Conservation (phyloP, 2,329 filamentous ascomycete species). For the Zasmidium angulare region DNA sequence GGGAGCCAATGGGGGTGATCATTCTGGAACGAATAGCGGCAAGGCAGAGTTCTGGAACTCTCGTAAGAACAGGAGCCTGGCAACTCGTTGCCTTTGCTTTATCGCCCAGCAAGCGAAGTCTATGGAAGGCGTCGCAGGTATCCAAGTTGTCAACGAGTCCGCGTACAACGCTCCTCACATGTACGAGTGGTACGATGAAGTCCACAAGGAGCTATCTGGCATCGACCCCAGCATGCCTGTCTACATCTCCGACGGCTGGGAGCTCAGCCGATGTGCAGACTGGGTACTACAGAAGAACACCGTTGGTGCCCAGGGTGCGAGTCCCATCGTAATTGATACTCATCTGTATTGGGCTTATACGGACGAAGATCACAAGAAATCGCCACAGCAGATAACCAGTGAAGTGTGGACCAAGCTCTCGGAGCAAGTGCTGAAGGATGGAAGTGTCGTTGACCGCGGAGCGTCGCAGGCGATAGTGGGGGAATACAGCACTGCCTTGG, state of each 20-base stretch:
- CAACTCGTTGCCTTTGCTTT: conserved; percentile 50
- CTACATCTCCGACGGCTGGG: conserved; percentile 61
- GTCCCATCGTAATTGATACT: conserved; percentile 58
- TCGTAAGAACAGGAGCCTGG: conserved; percentile 44
- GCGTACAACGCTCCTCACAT: conserved; percentile 50
- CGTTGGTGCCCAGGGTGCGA: conserved; percentile 22
- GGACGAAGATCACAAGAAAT: conserved; percentile 52
- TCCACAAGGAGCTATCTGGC: conserved; percentile 46
- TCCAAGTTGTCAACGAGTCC: conserved; percentile 61
- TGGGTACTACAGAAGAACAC: conserved; percentile 41
- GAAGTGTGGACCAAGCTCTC: conserved; percentile 46
- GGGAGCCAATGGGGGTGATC: conserved; percentile 56
- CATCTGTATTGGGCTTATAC: conserved; percentile 61
- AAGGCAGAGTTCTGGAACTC: conserved; percentile 55
- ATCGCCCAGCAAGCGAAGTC: conserved; percentile 49
- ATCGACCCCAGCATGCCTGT: conserved; percentile 55
- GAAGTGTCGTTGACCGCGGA: conserved; percentile 50
- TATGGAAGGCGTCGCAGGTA: conserved; percentile 51
- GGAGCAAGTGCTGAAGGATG: conserved; percentile 49
- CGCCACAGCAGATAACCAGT: conserved; percentile 53
- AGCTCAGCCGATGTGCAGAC: conserved; percentile 46
- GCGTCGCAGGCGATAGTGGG: conserved; percentile 55
- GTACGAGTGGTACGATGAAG: conserved; percentile 58
- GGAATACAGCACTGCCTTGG: conserved; percentile 60
- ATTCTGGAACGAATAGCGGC: conserved; percentile 56